A percentile compares a stretch with the other conserved stretches of the same genome.
These are phyloP conservation scores for Puccinia triticina DNA, from an alignment of 1,284 basidiomycete genomes.

Conservation along the genomic window DNA sequence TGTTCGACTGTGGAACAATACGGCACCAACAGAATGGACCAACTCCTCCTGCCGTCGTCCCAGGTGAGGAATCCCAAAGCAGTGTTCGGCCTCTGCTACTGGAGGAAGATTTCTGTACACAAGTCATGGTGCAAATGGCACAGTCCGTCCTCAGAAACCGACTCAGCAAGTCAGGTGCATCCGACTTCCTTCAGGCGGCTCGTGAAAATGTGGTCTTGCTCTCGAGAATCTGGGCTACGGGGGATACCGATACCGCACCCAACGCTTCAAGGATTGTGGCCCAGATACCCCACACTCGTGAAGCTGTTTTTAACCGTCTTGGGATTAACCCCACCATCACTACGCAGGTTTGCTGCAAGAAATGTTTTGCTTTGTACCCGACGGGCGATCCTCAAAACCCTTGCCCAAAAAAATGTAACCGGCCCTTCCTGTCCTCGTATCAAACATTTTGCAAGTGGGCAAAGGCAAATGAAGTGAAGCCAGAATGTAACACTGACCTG, in stretches of 20 bases:
- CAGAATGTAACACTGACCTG: neutral
- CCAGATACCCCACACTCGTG: neutral
- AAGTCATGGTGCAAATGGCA: constrained; percentile 8
- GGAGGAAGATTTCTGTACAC: too few species aligned
- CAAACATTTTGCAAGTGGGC: neutral
- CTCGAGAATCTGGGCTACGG: neutral
- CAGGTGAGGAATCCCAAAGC: neutral
- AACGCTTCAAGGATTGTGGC: neutral
- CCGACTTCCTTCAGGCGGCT: neutral
- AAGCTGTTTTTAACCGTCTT: too few species aligned
- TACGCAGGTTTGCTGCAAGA: neutral
- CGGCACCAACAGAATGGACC: neutral
- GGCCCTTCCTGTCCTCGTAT: neutral
- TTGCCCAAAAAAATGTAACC: neutral
- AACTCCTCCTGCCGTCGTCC: neutral
- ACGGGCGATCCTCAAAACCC: neutral
- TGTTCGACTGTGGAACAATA: too few species aligned
- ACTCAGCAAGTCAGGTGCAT: neutral
- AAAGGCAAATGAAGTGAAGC: neutral
- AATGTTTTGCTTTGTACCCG: constrained; percentile 6
- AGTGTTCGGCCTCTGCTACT: neutral
- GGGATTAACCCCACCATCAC: neutral
- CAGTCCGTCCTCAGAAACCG: neutral
- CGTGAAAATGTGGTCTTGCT: too few species aligned
- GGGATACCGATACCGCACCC: neutral